phyloP scores from a whole-genome alignment of 805 yeast species.

The Kluyveromyces wickerhamii region DNA sequence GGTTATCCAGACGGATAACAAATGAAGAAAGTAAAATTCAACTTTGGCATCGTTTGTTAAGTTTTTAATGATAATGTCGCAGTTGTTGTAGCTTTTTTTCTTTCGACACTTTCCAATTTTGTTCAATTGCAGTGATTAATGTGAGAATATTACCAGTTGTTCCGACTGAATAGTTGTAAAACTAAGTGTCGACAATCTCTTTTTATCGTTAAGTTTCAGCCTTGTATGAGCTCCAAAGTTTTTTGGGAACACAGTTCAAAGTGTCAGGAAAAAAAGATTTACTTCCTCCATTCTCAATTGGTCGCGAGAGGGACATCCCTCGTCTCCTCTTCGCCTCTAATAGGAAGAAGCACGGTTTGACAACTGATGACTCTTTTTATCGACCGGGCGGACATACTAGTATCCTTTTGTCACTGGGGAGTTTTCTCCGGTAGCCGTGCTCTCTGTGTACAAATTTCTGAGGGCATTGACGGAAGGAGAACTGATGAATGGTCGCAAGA shows the following conservation, averaged over 20 bases:
- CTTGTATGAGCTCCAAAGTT: slow-evolving; percentile 33
- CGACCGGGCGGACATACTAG: slow-evolving; percentile 46
- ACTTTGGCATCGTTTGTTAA: background rate
- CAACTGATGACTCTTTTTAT: slow-evolving; percentile 30
- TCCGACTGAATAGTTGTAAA: slow-evolving; percentile 35
- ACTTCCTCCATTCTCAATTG: too few species aligned
- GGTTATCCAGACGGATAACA: slow-evolving; percentile 2
- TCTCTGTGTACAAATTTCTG: slow-evolving; percentile 33
- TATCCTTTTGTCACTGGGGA: slow-evolving; percentile 21
- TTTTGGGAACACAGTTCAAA: background rate
- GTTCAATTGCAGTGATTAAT: slow-evolving; percentile 6
- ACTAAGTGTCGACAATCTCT: slow-evolving; percentile 36
- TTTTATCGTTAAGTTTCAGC: slow-evolving; percentile 41
- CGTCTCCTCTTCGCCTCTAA: slow-evolving; percentile 6
- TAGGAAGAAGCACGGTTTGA: slow-evolving; percentile 14
- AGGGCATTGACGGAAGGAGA: slow-evolving; percentile 27
- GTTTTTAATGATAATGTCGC: too few species aligned
- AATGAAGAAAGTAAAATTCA: background rate
- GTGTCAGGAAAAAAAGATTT: too few species aligned
- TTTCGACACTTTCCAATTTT: background rate
- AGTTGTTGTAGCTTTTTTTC: too few species aligned
- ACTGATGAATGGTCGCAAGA: slow-evolving; percentile 36
- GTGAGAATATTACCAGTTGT: slow-evolving; percentile 30
- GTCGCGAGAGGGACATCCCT: background rate
- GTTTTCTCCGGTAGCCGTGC: slow-evolving; percentile 18